phyloP scores from a whole-genome alignment of 441 rosid species.

The Theobroma grandiflorum region DNA sequence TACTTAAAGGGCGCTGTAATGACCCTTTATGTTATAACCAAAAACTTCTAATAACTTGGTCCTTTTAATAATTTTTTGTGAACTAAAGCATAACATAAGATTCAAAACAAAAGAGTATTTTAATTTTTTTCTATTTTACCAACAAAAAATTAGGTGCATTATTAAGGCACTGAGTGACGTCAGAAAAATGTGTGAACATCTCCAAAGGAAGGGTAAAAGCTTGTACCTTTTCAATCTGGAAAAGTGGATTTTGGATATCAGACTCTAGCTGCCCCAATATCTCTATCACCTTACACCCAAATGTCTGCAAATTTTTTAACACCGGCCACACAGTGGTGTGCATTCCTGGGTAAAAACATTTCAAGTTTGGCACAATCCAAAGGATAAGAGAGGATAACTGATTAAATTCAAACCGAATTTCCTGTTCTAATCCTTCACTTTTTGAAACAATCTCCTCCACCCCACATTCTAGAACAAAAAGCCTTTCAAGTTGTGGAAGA shows the following conservation, averaged over 20 bases:
- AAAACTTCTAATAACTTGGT: neutral
- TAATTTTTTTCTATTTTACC: neutral
- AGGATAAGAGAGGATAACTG: neutral
- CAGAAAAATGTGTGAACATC: too few relatives aligned
- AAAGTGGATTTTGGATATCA: neutral
- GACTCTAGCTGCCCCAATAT: neutral
- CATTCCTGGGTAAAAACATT: neutral
- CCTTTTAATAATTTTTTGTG: neutral
- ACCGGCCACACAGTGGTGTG: neutral
- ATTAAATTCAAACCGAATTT: neutral
- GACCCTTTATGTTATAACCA: too few relatives aligned
- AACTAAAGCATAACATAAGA: neutral
- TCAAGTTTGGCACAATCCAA: neutral
- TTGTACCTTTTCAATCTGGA: neutral
- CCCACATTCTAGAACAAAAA: neutral
- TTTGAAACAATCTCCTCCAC: conserved; percentile 1
- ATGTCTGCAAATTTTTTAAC: neutral
- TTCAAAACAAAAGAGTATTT: too few relatives aligned
- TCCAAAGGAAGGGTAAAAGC: neutral
- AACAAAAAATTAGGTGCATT: neutral
- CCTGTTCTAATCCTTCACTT: neutral
- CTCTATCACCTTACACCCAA: neutral
- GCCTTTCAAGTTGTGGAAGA: conserved; percentile 26
- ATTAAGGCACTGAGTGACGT: too few relatives aligned
- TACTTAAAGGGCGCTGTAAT: too few relatives aligned